Percentiles rank a stretch among this genome's conserved stretches.
phyloP scores from a whole-genome alignment of 305 asterid genomes.

The Rubia balearica region DNA sequence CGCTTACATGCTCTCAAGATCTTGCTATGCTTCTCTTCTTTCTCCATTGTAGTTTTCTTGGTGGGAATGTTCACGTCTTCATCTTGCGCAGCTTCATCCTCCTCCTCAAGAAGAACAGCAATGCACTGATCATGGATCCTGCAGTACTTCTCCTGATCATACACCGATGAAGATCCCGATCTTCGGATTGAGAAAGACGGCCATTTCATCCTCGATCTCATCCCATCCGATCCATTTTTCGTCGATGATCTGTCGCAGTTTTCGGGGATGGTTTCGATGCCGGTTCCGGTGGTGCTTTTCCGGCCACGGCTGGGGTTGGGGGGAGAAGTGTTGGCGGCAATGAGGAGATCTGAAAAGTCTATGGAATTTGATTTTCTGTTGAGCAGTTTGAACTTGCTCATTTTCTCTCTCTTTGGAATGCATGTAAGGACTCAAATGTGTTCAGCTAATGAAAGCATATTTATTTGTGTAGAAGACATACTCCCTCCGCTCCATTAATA shows the following conservation, averaged over 20 bases:
- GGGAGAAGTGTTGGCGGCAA: background rate
- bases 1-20: conserved; percentile 46
- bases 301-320: conserved; percentile 5
- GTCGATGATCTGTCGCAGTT: conserved; percentile 1
- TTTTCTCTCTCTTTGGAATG: conserved; percentile 7
- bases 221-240: background rate
- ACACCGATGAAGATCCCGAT: conserved; percentile 32
- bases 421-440: too few relatives aligned
- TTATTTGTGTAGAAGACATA: background rate
- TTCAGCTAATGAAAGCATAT: background rate
- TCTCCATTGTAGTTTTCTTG: conserved; percentile 10
- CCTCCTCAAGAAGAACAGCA: conserved; percentile 18
- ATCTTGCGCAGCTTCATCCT: background rate
- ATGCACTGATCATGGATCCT: conserved; percentile 39
- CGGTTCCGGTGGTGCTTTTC: conserved; percentile 11
- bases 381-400: conserved; percentile 27
- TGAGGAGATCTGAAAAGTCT: conserved; percentile 26
- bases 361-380: conserved; percentile 24
- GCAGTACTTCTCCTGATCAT: conserved; percentile 34
- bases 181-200: conserved; percentile 35
- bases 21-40: conserved; percentile 19
- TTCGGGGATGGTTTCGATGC: conserved; percentile 5
- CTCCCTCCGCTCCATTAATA: too few relatives aligned
- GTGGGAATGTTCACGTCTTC: background rate
- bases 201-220: conserved; percentile 28